phyloP scores from a whole-genome alignment of 1,284 basidiomycete genomes.

The Cutaneotrichosporon sp. region DNA sequence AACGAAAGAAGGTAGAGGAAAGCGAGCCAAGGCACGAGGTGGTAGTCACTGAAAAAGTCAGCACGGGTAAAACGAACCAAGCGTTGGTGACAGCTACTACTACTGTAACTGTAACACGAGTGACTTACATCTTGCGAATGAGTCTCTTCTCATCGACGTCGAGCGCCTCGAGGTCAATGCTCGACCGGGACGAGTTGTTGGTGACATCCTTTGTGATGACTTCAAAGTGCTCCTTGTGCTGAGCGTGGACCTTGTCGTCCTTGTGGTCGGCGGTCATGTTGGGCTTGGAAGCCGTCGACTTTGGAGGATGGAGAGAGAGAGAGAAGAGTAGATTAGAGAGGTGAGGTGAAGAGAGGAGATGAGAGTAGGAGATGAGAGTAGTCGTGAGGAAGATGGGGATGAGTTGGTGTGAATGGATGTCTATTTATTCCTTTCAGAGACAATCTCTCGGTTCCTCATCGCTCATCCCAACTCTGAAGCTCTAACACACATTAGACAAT shows the following conservation, averaged over 20 bases:
- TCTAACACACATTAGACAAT: no score
- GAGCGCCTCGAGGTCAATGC: constrained; percentile 12
- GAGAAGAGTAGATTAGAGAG: no score
- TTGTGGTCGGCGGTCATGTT: constrained; percentile 4
- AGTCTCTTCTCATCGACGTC: constrained; percentile 17
- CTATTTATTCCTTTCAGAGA: no score
- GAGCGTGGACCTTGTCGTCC: constrained; percentile 1
- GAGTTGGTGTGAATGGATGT: no score
- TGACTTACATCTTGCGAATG: constrained; percentile 24
- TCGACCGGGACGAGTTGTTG: neutral
- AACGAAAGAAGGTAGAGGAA: constrained; percentile 62
- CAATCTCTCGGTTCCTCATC: no score
- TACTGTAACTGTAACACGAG: no score
- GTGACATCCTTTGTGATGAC: neutral
- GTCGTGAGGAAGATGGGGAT: no score
- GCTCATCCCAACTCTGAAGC: no score
- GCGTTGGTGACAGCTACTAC: no score
- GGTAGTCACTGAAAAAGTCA: constrained; percentile 27
- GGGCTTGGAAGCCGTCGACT: neutral
- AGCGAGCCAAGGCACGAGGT: constrained; percentile 37
- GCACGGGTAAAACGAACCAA: neutral
- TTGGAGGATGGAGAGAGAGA: no score
- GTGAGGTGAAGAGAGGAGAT: no score
- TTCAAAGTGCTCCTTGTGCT: neutral
- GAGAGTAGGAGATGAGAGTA: no score